Percentiles rank a stretch among this genome's conserved stretches.
These are phyloP conservation scores for Bothriochloa decipiens DNA, from an alignment of 176 grass and related monocot genomes.

Conservation along the genomic window DNA sequence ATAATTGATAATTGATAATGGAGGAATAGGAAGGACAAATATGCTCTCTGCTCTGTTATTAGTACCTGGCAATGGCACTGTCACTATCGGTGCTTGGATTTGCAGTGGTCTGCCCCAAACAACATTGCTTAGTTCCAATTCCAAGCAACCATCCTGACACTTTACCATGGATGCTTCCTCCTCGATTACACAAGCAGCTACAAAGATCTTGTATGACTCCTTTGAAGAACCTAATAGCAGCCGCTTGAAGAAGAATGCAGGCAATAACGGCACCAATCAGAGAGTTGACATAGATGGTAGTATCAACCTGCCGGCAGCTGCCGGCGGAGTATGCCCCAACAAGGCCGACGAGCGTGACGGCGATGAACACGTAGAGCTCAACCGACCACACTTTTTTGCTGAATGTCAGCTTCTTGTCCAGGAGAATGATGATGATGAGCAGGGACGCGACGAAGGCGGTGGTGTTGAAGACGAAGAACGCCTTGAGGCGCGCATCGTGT, in stretches of 20 bases:
- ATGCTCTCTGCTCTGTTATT: neutral
- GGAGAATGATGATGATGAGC: conserved; percentile 32
- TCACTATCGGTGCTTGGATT: too few relatives aligned
- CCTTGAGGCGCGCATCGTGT: conserved; percentile 8
- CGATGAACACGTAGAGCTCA: neutral
- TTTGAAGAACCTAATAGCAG: neutral
- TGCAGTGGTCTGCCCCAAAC: neutral
- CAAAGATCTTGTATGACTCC: too few relatives aligned
- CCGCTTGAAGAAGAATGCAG: neutral
- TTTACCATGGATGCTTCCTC: neutral
- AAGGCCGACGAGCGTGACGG: neutral
- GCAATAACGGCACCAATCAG: conserved; percentile 16
- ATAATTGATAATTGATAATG: neutral
- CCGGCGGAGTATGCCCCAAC: conserved; percentile 10
- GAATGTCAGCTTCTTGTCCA: neutral
- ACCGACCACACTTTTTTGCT: neutral
- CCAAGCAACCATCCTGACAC: neutral
- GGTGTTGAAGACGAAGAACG: conserved; percentile 40
- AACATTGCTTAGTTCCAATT: neutral
- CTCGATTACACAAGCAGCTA: neutral
- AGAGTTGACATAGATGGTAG: neutral
- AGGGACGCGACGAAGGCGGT: conserved; percentile 31
- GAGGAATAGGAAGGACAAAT: neutral
- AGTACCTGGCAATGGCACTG: too few relatives aligned
- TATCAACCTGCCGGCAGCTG: neutral